Evolutionary conservation across 495 filamentous ascomycete genomes (phyloP).

Genomic region (Polyplosphaeria fusca): DNA sequence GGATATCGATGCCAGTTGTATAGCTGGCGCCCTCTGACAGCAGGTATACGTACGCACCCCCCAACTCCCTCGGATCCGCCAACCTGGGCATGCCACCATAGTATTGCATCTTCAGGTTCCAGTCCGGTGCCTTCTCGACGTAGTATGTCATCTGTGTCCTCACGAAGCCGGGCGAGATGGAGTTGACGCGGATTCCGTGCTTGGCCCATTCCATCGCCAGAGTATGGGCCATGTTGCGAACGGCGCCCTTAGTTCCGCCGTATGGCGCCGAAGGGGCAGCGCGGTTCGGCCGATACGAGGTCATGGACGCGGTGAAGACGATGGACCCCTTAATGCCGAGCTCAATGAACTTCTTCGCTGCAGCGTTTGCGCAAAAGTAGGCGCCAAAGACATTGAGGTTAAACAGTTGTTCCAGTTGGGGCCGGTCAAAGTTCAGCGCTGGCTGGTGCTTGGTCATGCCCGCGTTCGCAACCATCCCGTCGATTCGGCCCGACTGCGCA

Average conservation of each 20-base stretch:
- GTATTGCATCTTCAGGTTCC: conserved; percentile 53
- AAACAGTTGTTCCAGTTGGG: conserved; percentile 45
- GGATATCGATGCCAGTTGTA: conserved; percentile 74
- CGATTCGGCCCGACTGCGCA: conserved; percentile 45
- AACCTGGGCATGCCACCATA: conserved; percentile 60
- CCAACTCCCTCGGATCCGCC: conserved; percentile 72
- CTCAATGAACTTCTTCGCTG: conserved; percentile 45
- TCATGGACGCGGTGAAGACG: conserved; percentile 49
- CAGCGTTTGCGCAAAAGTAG: conserved; percentile 42
- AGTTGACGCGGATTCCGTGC: conserved; percentile 65
- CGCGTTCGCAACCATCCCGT: conserved; percentile 53
- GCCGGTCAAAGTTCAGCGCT: conserved; percentile 43
- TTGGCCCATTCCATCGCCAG: conserved; percentile 51
- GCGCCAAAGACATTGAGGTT: conserved; percentile 49
- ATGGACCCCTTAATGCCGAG: conserved; percentile 47
- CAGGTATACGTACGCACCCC: conserved; percentile 80
- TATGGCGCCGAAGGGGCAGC: conserved; percentile 37
- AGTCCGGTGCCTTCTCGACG: conserved; percentile 49
- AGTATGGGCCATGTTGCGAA: conserved; percentile 43
- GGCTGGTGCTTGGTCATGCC: conserved; percentile 51
- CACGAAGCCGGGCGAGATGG: conserved; percentile 81
- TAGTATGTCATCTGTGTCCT: conserved; percentile 76
- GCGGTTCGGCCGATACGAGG: conserved; percentile 49
- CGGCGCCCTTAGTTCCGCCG: conserved; percentile 38
- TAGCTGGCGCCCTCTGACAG: conserved; percentile 78